Evolutionary conservation across 345 rosid species (phyloP), one percentile per base, ranked within the genome.

Genomic region (Eucalyptus paniculata): DNA sequence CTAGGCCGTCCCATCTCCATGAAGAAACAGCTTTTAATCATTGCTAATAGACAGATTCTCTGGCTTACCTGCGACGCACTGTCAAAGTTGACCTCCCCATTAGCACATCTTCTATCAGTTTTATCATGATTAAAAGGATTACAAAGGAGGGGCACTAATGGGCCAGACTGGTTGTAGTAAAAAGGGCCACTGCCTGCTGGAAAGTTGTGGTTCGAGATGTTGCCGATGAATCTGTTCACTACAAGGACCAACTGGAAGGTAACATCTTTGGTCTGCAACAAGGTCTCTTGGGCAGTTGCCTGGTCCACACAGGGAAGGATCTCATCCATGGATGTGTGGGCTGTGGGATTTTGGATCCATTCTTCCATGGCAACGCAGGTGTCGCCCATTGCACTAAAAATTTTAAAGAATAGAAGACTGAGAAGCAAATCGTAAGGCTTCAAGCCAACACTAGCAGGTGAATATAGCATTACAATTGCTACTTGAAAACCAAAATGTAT

Each of bases 301-400:
- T 90, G 90, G 90, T 96, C 98, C 87, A 94, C 91, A 51, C 98
- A 96, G 12, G 99, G 98, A 77, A 96, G 93, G 19, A 96, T 88
- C 51, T 95, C 95, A 86, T 94, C 94, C 92, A 96, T 40, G 11
- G 97, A 93, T 37, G 99, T 94, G 17, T 94, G 90, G 3, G 96
- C 96, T 28, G 94, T 93, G n/a, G 99, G 98, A 90, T 95, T 77
- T 72, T 92, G 93, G 42, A 95, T 97, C 99, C 98, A 96, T 88
- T 96, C 93, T 69, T 95, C 94, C 99, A 96, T 95, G n/a, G 99
- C 96, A 88, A 93, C 88, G 87, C 99, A 96, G 6, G 99, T 94
- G 87, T 96, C 98, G 53, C 93, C 96, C 30, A 93, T 94, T 88
- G 94, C 94, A 89, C 99, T 94, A 81, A 37, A 67, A 67, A 2